These are phyloP conservation scores for Oidium heveae DNA, from an alignment of 2,329 filamentous ascomycete species.

Conservation along the genomic window DNA sequence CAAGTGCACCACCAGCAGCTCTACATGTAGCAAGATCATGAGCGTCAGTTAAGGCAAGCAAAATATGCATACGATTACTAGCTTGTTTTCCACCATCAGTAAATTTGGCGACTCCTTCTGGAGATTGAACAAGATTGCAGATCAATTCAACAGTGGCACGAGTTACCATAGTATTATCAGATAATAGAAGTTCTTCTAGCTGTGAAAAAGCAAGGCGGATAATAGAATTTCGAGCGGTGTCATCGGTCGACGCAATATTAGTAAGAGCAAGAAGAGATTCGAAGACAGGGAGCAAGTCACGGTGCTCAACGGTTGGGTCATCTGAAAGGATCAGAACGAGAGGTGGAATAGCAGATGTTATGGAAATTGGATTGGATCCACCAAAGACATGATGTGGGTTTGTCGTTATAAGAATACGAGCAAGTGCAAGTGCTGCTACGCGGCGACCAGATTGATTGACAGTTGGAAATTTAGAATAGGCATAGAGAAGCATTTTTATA, in stretches of 20 bases:
- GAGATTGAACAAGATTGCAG: conserved; percentile 62
- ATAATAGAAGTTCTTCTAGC: conserved; percentile 65
- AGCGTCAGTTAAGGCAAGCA: conserved; percentile 69
- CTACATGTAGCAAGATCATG: conserved; percentile 57
- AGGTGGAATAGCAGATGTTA: conserved; percentile 60
- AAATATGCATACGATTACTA: conserved; percentile 49
- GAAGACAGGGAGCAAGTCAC: conserved; percentile 70
- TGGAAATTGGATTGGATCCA: conserved; percentile 44
- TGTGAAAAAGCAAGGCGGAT: conserved; percentile 48
- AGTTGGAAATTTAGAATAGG: conserved; percentile 35
- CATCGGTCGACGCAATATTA: conserved; percentile 63
- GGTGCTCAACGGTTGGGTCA: conserved; percentile 33
- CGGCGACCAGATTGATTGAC: conserved; percentile 23
- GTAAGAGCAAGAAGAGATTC: conserved; percentile 80
- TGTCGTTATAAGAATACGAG: conserved; percentile 65
- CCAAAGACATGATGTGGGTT: conserved; percentile 69
- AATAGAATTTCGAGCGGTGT: conserved; percentile 37
- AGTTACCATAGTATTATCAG: conserved; percentile 47
- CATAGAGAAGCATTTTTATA: conserved; percentile 55
- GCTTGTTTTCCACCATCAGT: conserved; percentile 42
- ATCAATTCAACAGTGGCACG: conserved; percentile 71
- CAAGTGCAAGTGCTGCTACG: conserved; percentile 53
- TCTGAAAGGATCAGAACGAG: conserved; percentile 48
- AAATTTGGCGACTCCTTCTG: conserved; percentile 41
- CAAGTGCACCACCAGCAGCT: conserved; percentile 71